These are phyloP conservation scores for Isabelozyma heimii DNA, from an alignment of 805 yeast species.

Conservation along the genomic window DNA sequence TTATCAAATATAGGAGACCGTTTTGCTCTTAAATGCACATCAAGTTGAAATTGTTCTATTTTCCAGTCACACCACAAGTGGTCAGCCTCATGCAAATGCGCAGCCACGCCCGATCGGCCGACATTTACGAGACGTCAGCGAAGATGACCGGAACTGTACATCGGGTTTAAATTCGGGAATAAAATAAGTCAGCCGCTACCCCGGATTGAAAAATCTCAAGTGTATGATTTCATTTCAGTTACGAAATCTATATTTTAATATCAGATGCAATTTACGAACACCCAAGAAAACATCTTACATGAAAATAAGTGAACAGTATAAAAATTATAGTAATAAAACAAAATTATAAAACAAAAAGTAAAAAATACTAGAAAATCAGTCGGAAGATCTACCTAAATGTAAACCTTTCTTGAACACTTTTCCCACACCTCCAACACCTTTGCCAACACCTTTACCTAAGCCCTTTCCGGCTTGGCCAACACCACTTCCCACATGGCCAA, in stretches of 20 bases:
- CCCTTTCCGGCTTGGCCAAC: conserved; percentile 40
- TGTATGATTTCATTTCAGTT: too few species aligned
- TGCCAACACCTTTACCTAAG: conserved; percentile 35
- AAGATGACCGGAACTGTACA: too few species aligned
- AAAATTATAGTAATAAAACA: background rate
- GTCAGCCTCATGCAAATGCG: background rate
- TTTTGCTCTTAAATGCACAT: background rate
- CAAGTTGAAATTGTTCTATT: background rate
- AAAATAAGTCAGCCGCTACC: too few species aligned
- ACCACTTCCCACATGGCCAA: conserved; percentile 40
- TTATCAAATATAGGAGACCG: too few species aligned
- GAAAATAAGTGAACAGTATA: too few species aligned
- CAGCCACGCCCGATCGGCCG: too few species aligned
- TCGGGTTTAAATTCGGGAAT: too few species aligned
- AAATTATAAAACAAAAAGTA: background rate
- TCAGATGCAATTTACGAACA: too few species aligned
- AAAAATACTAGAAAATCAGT: background rate
- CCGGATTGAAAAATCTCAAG: too few species aligned
- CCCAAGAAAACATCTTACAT: too few species aligned
- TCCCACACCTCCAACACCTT: conserved; percentile 28
- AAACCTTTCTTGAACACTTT: conserved; percentile 36
- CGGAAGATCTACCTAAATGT: conserved; percentile 22
- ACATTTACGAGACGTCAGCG: too few species aligned
- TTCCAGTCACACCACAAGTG: background rate
- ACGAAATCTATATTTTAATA: too few species aligned